These are phyloP conservation scores for Aspergillus conjunctus DNA, from an alignment of 495 filamentous ascomycete species.

Conservation along the genomic window DNA sequence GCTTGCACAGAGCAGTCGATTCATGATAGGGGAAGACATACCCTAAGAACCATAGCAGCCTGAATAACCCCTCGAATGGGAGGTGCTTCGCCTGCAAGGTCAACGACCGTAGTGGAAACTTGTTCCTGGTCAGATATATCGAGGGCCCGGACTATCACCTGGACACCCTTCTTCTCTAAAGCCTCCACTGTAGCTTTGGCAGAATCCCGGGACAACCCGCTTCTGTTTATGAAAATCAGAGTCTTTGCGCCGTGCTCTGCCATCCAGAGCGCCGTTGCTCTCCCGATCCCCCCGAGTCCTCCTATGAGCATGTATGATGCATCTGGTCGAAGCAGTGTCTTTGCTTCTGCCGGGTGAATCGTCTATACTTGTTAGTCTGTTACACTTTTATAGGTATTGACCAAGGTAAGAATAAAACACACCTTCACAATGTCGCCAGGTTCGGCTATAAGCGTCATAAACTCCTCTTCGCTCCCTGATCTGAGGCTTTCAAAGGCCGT, in stretches of 20 bases:
- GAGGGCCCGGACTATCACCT: conserved; percentile 26
- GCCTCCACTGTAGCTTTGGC: conserved; percentile 4
- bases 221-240: conserved; percentile 51
- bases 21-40: background rate
- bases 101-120: background rate
- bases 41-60: conserved; percentile 36
- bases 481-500: background rate
- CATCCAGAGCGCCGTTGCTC: conserved; percentile 60
- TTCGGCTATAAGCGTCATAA: conserved; percentile 7
- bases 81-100: conserved; percentile 8
- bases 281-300: conserved; percentile 60
- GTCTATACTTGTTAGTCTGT: background rate
- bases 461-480: background rate
- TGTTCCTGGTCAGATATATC: conserved; percentile 19
- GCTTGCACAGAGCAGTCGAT: conserved; percentile 17
- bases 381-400: background rate
- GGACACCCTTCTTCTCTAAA: conserved; percentile 28
- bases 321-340: background rate
- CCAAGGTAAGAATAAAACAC: background rate
- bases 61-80: conserved; percentile 42
- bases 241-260: conserved; percentile 56
- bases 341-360: background rate
- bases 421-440: conserved; percentile 3
- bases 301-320: conserved; percentile 48
- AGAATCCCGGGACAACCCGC: conserved; percentile 12